phyloP scores from a whole-genome alignment of 257 asterid genomes.

The Nicotiana obtusifolia region DNA sequence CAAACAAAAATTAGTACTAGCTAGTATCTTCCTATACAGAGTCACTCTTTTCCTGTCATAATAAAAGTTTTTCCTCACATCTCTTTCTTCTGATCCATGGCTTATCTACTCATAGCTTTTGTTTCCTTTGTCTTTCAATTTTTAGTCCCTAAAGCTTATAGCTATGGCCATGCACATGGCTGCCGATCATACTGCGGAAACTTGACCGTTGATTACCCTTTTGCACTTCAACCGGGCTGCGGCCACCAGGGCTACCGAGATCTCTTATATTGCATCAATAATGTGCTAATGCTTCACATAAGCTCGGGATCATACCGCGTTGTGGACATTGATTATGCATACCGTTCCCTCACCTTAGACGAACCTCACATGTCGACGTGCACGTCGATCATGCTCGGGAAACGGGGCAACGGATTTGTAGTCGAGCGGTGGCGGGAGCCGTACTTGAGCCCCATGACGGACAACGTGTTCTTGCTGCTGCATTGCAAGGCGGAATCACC shows the following conservation, averaged over 20 bases:
- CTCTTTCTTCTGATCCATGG: background rate
- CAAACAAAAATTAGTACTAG: background rate
- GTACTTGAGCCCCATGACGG: conserved; percentile 51
- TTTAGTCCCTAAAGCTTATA: background rate
- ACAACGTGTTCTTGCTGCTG: conserved; percentile 73
- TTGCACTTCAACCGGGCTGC: conserved; percentile 63
- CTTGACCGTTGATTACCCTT: conserved; percentile 71
- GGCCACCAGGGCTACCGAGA: conserved; percentile 80
- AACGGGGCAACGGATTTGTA: conserved; percentile 78
- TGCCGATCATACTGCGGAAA: conserved; percentile 83
- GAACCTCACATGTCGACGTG: conserved; percentile 94
- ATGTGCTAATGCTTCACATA: conserved; percentile 75
- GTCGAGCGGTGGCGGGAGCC: conserved; percentile 69
- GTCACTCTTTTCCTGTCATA: background rate
- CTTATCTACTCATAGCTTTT: background rate
- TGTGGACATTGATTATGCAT: conserved; percentile 71
- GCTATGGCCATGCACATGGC: conserved; percentile 34
- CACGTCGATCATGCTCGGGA: conserved; percentile 52
- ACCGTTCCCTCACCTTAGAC: conserved; percentile 56
- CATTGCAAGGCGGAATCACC: conserved; percentile 70
- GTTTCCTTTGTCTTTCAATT: background rate
- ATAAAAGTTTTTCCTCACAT: background rate
- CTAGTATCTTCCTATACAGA: background rate
- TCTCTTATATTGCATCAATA: conserved; percentile 79
- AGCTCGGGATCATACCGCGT: conserved; percentile 85